These are phyloP conservation scores for Citrus trifoliata DNA, from an alignment of 345 rosid species.

Conservation along the genomic window DNA sequence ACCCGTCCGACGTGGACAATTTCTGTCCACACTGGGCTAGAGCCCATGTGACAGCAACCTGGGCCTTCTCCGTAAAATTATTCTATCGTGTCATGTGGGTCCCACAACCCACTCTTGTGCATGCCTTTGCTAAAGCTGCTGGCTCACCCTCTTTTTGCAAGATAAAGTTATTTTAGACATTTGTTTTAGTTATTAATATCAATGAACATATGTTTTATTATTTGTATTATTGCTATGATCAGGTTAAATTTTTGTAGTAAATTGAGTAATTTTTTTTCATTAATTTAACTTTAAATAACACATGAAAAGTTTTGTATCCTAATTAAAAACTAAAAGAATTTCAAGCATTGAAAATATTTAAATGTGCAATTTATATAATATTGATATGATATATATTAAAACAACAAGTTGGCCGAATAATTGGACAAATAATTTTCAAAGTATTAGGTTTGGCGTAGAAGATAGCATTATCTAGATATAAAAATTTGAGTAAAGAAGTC, in stretches of 20 bases:
- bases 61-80: conserved; percentile 14
- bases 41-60: conserved; percentile 54
- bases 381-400: neutral
- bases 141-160: too few species aligned
- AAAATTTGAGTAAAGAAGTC: neutral
- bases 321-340: too few species aligned
- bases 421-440: neutral
- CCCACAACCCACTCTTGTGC: conserved; percentile 8
- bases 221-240: neutral
- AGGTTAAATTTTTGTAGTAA: neutral
- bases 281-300: too few species aligned
- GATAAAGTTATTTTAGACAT: neutral
- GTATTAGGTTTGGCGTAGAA: neutral
- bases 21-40: conserved; percentile 25
- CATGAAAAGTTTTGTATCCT: too few species aligned
- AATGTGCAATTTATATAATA: neutral
- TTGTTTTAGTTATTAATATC: too few species aligned
- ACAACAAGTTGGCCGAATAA: neutral
- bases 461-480: neutral
- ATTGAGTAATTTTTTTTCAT: neutral
- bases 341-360: neutral
- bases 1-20: conserved; percentile 46
- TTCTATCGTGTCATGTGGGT: conserved; percentile 19
- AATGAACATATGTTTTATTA: neutral
- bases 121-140: neutral